Base-by-base conservation (phyloP, 1,284 basidiomycete species). In the Cutaneotrichosporon daszewskae region DNA sequence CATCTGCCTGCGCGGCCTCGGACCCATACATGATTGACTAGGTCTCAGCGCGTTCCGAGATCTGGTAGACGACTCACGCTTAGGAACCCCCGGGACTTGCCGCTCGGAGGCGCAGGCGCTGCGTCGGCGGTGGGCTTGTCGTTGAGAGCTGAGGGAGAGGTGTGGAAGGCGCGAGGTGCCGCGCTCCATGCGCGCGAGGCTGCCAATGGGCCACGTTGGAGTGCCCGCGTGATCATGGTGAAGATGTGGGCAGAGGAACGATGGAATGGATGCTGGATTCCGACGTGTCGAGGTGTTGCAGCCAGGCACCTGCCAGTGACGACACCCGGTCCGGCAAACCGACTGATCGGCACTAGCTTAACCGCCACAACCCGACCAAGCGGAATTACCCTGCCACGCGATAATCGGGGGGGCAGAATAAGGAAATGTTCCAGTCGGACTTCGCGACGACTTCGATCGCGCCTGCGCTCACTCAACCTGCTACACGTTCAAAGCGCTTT, bases 1-100 rank as follows among this genome's bases (percentile, higher is more conserved):
- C 85, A 48, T 83, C 86, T 58, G 79, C 75, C 72, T 86, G 84
- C 37, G 89, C 90, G 61, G 87, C 81, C 43, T 83, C 82, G 32
- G 87, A 89, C 28, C 91, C 91, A 64, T 83, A 80, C 24, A 83
- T 66, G 38, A 83, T 61, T 2, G 76, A 71, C 76, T 78, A 38
- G 51, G 10, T n/a, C 33, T 38, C 43, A 40, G 23, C 19, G 16
- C 18, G 16, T 10, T 9, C 22, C 24, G 19, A 35, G 22, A 18
- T 17, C 19, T 25, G 9, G 18, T 2, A 9, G 22, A 9, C 17
- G 14, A 37, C 37, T 40, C 20, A 48, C 46, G 10, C 43, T 33
- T 8, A 45, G 34, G 22, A 45, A 10, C 2, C 44, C 25, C 10
- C 24, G 18, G 29, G 20, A 23, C 28, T 37, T 24, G 17, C 34